A percentile compares a stretch with the other conserved stretches of the same genome.
These are phyloP conservation scores for Candida sp. DNA, from an alignment of 1,139 yeast species.

Conservation along the genomic window DNA sequence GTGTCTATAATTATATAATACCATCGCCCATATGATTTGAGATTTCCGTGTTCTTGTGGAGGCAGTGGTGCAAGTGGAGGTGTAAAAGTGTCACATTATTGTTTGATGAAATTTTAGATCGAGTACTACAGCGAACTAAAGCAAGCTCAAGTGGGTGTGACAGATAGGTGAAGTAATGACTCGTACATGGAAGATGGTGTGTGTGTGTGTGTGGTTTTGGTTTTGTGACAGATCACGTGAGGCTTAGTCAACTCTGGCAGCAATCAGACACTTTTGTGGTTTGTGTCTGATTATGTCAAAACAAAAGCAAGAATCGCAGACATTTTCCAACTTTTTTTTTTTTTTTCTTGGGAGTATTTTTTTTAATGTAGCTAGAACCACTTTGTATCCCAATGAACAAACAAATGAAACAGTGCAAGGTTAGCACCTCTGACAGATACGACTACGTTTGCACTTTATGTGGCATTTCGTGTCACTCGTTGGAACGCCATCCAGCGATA, in stretches of 20 bases:
- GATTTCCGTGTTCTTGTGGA: no score
- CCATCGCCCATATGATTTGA: no score
- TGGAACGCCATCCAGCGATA: background rate
- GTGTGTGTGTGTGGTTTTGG: background rate
- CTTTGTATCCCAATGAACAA: background rate
- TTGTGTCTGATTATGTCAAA: background rate
- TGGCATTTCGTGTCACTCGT: background rate
- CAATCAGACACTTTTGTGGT: background rate
- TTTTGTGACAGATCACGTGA: background rate
- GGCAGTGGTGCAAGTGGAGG: background rate
- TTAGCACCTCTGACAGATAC: slow-evolving; percentile 2
- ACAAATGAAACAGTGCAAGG: background rate
- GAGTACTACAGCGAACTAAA: background rate
- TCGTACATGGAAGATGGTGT: background rate
- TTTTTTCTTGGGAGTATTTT: no score
- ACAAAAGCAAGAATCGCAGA: background rate
- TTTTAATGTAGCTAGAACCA: no score
- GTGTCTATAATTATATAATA: no score
- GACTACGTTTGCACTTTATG: background rate
- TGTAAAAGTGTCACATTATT: background rate
- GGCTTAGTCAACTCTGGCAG: background rate
- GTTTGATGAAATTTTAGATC: background rate
- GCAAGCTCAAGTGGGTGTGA: background rate
- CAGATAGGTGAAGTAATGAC: background rate
- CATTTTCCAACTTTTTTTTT: no score